Evolutionary conservation across 163 green algal species (phyloP).

Genomic region (Scenedesmus sp.): DNA sequence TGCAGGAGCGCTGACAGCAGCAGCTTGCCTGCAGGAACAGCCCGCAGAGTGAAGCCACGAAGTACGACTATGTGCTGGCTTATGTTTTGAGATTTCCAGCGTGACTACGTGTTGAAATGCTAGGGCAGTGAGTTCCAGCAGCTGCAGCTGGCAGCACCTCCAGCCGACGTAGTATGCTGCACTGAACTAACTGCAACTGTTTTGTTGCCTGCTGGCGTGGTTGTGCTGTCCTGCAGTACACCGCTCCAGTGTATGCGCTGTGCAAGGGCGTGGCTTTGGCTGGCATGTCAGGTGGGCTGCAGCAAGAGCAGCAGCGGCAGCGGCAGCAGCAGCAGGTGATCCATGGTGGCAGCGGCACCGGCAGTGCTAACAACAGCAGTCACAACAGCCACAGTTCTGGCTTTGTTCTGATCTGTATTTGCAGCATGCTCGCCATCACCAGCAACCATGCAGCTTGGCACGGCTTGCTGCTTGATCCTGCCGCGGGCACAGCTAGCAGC

Average conservation of each 20-base stretch:
- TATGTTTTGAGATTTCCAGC: neutral
- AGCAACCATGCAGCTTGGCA: neutral
- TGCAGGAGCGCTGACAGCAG: neutral
- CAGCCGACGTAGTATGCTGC: neutral
- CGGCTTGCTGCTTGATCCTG: neutral
- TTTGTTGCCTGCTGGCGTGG: neutral
- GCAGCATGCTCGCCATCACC: neutral
- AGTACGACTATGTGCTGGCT: too few species aligned
- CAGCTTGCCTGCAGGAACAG: neutral
- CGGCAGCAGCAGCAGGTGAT: neutral
- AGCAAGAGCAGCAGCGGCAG: neutral
- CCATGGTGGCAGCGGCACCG: neutral
- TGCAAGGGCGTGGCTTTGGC: constrained; percentile 65
- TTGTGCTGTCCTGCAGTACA: constrained; percentile 16
- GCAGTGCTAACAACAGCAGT: neutral
- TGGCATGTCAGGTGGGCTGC: constrained; percentile 47
- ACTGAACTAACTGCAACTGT: neutral
- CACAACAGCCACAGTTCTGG: neutral
- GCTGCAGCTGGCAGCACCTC: neutral
- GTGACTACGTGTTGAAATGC: too few species aligned
- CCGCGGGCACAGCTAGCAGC: neutral
- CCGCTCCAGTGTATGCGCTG: constrained; percentile 59
- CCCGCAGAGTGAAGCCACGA: neutral
- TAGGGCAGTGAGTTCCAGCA: neutral
- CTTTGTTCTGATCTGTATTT: neutral